These are phyloP conservation scores for Salmacisia buchloeana DNA, from an alignment of 1,284 basidiomycete species.

Conservation along the genomic window DNA sequence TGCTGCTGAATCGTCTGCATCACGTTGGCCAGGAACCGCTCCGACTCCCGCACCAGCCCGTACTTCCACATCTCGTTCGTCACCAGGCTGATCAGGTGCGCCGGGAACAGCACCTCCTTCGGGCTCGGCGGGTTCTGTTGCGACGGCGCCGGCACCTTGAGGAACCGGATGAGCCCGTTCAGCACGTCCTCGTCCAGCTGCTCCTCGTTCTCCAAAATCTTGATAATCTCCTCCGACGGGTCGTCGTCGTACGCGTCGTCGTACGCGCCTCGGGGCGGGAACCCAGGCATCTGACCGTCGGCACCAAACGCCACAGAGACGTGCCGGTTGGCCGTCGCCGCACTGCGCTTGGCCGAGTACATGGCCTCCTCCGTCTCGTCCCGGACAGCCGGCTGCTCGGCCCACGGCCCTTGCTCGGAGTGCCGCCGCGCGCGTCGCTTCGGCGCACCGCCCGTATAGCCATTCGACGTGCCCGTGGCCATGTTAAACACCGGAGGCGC, in stretches of 20 bases:
- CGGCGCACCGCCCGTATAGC: slow-evolving; percentile 21
- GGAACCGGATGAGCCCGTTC: slow-evolving; percentile 77
- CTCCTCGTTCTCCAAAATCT: slow-evolving; percentile 84
- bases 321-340: slow-evolving; percentile 68
- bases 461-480: slow-evolving; percentile 39
- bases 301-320: slow-evolving; percentile 73
- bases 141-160: slow-evolving; percentile 89
- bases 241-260: slow-evolving; percentile 56
- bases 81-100: slow-evolving; percentile 94
- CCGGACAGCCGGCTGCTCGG: slow-evolving; percentile 58
- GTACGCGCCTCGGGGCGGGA: slow-evolving; percentile 26
- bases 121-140: slow-evolving; percentile 83
- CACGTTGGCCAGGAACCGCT: slow-evolving; percentile 94
- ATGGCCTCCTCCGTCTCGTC: slow-evolving; percentile 69
- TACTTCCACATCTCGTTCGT: slow-evolving; percentile 99
- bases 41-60: slow-evolving; percentile 91
- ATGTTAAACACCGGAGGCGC: slow-evolving; percentile 43
- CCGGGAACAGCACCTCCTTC: slow-evolving; percentile 98
- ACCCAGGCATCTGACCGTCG: slow-evolving; percentile 36
- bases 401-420: slow-evolving; percentile 75
- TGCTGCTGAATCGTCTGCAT: slow-evolving; percentile 98
- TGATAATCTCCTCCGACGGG: slow-evolving; percentile 88
- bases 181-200: slow-evolving; percentile 90
- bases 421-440: slow-evolving; percentile 64
- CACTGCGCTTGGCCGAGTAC: slow-evolving; percentile 66